Percentiles rank a stretch among this genome's conserved stretches.
Conservation (phyloP, 2,329 filamentous ascomycete genomes). For the Fusarium penzigii region DNA sequence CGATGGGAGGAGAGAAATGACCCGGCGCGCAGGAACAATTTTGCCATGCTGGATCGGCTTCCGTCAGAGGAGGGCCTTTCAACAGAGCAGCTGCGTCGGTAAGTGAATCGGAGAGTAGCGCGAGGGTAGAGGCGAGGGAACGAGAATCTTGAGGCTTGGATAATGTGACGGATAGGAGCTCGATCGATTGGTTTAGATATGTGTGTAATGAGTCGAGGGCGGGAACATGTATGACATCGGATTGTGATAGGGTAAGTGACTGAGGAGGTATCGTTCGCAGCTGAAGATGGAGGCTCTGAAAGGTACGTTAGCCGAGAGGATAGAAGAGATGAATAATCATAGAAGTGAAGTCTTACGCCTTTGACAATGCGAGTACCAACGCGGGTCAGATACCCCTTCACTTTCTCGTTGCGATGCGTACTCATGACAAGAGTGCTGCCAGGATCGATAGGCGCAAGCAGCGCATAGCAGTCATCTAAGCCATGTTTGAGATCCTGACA, state of each 20-base stretch:
- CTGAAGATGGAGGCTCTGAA: conserved; percentile 73
- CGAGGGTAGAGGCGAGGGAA: conserved; percentile 57
- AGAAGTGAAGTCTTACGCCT: conserved; percentile 58
- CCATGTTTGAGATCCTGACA: conserved; percentile 59
- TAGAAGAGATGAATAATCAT: neutral
- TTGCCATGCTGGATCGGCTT: conserved; percentile 46
- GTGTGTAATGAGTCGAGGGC: conserved; percentile 72
- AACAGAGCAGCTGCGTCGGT: conserved; percentile 53
- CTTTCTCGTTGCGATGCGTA: conserved; percentile 80
- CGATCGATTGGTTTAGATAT: conserved; percentile 80
- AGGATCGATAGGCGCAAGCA: conserved; percentile 81
- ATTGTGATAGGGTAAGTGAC: conserved; percentile 49
- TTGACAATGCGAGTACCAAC: conserved; percentile 90
- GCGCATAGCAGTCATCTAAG: conserved; percentile 83
- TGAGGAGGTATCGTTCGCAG: conserved; percentile 65
- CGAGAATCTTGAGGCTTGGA: conserved; percentile 59
- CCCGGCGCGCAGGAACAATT: conserved; percentile 43
- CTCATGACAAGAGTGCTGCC: conserved; percentile 89
- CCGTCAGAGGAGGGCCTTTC: conserved; percentile 51
- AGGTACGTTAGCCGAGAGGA: conserved; percentile 8
- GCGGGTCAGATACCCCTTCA: conserved; percentile 91
- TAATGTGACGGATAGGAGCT: conserved; percentile 76
- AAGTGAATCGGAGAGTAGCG: conserved; percentile 56
- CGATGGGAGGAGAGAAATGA: conserved; percentile 47
- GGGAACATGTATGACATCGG: conserved; percentile 59